phyloP scores from a whole-genome alignment of 2,329 filamentous ascomycete species.

The Hymenoscyphus albidus region DNA sequence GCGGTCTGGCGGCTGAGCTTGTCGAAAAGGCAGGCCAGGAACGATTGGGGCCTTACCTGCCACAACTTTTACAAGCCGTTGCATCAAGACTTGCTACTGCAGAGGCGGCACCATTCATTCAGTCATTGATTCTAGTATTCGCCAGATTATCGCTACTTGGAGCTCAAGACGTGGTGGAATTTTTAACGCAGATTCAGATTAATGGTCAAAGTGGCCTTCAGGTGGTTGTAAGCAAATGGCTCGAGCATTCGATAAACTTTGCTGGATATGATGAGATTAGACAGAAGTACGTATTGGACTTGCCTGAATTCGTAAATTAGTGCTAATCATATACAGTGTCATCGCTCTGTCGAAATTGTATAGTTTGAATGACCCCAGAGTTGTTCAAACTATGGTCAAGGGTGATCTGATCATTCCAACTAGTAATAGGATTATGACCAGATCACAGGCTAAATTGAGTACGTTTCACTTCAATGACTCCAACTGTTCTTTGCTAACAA shows the following conservation, averaged over 20 bases:
- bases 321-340: constrained; percentile 54
- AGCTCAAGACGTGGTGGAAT: constrained; percentile 85
- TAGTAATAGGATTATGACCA: constrained; percentile 85
- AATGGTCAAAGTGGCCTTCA: constrained; percentile 77
- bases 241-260: constrained; percentile 95
- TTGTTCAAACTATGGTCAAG: constrained; percentile 79
- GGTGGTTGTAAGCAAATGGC: constrained; percentile 89
- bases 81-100: constrained; percentile 80
- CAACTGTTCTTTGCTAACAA: constrained; percentile 19
- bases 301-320: background rate
- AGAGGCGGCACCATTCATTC: constrained; percentile 83
- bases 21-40: constrained; percentile 95
- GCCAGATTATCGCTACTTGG: constrained; percentile 82
- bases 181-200: constrained; percentile 80
- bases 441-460: constrained; percentile 84
- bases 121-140: constrained; percentile 93
- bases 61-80: constrained; percentile 84
- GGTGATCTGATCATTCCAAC: constrained; percentile 82
- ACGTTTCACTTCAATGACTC: constrained; percentile 34
- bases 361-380: constrained; percentile 74
- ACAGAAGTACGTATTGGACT: constrained; percentile 68
- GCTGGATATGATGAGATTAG: constrained; percentile 97
- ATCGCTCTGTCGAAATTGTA: constrained; percentile 92
- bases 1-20: constrained; percentile 86
- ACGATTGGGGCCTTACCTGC: constrained; percentile 82